Conservation (phyloP, 768 basidiomycete genomes). For the Tricholoma hemisulphureum region DNA sequence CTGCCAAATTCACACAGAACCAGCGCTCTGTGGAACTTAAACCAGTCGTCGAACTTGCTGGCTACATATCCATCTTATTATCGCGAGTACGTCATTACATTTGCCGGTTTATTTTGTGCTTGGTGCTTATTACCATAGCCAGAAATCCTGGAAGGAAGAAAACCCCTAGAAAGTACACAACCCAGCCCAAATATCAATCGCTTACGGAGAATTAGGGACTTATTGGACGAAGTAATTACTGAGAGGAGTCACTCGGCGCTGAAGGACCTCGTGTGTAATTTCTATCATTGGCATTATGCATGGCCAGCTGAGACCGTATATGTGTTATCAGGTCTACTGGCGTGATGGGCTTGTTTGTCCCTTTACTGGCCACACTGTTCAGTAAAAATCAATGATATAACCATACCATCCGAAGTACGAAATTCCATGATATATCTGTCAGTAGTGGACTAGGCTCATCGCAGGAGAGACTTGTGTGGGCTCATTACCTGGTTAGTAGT, state of each 20-base stretch:
- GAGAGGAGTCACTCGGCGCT: constrained; percentile 1
- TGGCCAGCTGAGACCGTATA: neutral
- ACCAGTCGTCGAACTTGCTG: neutral
- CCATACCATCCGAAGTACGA: no score
- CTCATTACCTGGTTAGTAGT: no score
- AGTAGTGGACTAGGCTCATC: no score
- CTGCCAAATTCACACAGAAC: neutral
- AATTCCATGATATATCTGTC: no score
- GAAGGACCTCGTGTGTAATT: neutral
- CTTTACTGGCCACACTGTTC: neutral
- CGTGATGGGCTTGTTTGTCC: neutral
- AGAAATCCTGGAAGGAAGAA: constrained; percentile 1
- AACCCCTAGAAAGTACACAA: neutral
- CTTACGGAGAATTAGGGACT: neutral
- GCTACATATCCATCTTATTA: constrained; percentile 1
- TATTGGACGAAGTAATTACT: neutral
- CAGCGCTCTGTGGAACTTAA: neutral
- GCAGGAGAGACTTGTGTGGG: no score
- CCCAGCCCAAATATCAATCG: neutral
- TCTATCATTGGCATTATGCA: neutral
- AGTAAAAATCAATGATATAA: no score
- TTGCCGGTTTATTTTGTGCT: neutral
- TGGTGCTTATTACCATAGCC: neutral
- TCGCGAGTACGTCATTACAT: neutral
- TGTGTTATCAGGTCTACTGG: neutral